These are phyloP conservation scores for Lecanicillium sp. DNA, from an alignment of 2,329 filamentous ascomycete species.

Conservation along the genomic window DNA sequence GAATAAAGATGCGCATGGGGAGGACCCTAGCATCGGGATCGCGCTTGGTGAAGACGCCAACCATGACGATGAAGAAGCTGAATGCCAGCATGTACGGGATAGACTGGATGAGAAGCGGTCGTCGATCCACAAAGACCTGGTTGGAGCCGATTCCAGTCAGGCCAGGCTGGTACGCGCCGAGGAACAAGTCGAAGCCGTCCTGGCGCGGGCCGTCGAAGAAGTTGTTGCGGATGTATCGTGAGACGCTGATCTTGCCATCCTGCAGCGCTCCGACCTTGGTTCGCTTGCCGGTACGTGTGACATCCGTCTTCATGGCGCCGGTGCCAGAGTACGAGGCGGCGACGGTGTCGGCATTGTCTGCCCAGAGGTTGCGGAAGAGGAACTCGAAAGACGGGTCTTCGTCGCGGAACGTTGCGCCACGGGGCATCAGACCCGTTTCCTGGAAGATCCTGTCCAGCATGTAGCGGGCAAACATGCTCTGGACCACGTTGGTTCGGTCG, in stretches of 20 bases:
- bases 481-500: constrained; percentile 94
- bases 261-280: constrained; percentile 80
- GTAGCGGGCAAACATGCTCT: constrained; percentile 91
- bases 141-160: constrained; percentile 62
- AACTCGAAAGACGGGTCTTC: constrained; percentile 79
- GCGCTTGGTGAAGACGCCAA: constrained; percentile 65
- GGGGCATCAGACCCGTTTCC: constrained; percentile 70
- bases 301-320: constrained; percentile 94
- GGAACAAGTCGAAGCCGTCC: constrained; percentile 91
- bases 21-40: constrained; percentile 68
- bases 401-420: constrained; percentile 66
- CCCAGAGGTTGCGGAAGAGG: constrained; percentile 95
- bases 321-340: constrained; percentile 91
- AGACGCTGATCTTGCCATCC: constrained; percentile 81
- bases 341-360: constrained; percentile 94
- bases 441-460: constrained; percentile 82
- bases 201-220: constrained; percentile 90
- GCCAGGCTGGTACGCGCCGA: constrained; percentile 75
- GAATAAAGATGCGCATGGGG: constrained; percentile 72
- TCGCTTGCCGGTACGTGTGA: constrained; percentile 85
- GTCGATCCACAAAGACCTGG: constrained; percentile 73
- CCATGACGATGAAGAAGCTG: constrained; percentile 73
- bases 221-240: constrained; percentile 88
- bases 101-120: constrained; percentile 84
- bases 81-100: constrained; percentile 86